Conservation (phyloP, 2,329 filamentous ascomycete genomes). For the Ascochyta viciae-villosae region DNA sequence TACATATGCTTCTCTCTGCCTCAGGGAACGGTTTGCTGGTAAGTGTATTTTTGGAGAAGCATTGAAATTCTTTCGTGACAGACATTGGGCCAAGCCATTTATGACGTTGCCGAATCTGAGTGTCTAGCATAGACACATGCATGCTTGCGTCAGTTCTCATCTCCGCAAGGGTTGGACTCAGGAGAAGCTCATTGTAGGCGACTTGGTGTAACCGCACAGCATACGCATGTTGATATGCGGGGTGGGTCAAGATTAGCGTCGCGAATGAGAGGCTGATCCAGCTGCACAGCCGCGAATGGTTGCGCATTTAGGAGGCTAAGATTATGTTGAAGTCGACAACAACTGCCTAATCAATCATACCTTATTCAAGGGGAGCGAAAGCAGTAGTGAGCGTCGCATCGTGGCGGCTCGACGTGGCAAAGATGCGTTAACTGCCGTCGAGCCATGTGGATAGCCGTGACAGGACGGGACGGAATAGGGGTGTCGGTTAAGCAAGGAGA, state of each 20-base stretch:
- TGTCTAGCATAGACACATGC: background rate
- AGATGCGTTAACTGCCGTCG: slow-evolving; percentile 27
- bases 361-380: background rate
- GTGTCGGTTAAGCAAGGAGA: slow-evolving; percentile 27
- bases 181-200: background rate
- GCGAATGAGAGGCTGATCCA: slow-evolving; percentile 1
- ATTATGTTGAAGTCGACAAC: slow-evolving; percentile 18
- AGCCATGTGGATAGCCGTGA: slow-evolving; percentile 33
- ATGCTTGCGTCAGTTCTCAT: slow-evolving; percentile 37
- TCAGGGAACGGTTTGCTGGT: background rate
- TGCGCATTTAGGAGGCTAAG: slow-evolving; percentile 4
- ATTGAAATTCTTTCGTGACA: background rate
- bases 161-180: slow-evolving; percentile 19
- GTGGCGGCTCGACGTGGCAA: slow-evolving; percentile 26
- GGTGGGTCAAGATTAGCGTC: background rate
- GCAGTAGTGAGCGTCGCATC: background rate
- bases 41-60: background rate
- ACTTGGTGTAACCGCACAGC: background rate
- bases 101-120: slow-evolving; percentile 17
- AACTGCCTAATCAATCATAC: background rate
- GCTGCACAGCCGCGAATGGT: slow-evolving; percentile 17
- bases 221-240: slow-evolving; percentile 2
- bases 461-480: slow-evolving; percentile 19
- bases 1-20: background rate
- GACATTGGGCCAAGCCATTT: background rate